Evolutionary conservation across 257 asterid genomes (phyloP).

Genomic region (Buddleja alternifolia): DNA sequence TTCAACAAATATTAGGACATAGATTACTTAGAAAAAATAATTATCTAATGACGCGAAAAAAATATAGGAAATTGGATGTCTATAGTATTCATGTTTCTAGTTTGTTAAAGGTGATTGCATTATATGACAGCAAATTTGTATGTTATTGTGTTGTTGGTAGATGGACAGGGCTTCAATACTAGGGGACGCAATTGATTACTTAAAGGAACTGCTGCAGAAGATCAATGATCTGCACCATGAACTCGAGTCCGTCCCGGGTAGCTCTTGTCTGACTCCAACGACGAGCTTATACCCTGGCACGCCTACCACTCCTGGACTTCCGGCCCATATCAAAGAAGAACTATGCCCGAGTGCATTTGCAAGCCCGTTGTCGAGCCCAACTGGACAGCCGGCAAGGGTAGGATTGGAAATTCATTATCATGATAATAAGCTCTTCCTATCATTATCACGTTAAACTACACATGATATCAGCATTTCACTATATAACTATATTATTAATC

Average conservation of each 20-base stretch:
- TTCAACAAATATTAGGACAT: background rate
- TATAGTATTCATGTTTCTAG: too few species aligned
- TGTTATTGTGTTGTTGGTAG: slow-evolving; percentile 35
- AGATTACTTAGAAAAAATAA: too few species aligned
- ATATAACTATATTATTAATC: too few species aligned
- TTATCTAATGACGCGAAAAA: too few species aligned
- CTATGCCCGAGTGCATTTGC: slow-evolving; percentile 63
- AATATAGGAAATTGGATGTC: too few species aligned
- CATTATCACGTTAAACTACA: too few species aligned
- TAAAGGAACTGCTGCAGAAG: slow-evolving; percentile 69
- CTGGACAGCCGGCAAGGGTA: slow-evolving; percentile 74
- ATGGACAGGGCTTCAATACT: slow-evolving; percentile 88
- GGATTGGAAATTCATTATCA: background rate
- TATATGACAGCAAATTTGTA: slow-evolving; percentile 9
- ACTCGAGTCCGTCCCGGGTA: slow-evolving; percentile 56
- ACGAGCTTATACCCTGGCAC: slow-evolving; percentile 55
- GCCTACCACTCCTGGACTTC: slow-evolving; percentile 53
- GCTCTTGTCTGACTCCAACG: slow-evolving; percentile 42
- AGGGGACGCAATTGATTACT: slow-evolving; percentile 77
- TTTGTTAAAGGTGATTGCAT: background rate
- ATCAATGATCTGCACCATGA: slow-evolving; percentile 76
- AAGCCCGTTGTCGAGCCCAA: slow-evolving; percentile 69
- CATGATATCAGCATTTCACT: too few species aligned
- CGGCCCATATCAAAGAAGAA: slow-evolving; percentile 67
- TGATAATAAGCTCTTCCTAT: background rate